Evolutionary conservation across 768 basidiomycete species (phyloP).

Genomic region (Boletus sp.): DNA sequence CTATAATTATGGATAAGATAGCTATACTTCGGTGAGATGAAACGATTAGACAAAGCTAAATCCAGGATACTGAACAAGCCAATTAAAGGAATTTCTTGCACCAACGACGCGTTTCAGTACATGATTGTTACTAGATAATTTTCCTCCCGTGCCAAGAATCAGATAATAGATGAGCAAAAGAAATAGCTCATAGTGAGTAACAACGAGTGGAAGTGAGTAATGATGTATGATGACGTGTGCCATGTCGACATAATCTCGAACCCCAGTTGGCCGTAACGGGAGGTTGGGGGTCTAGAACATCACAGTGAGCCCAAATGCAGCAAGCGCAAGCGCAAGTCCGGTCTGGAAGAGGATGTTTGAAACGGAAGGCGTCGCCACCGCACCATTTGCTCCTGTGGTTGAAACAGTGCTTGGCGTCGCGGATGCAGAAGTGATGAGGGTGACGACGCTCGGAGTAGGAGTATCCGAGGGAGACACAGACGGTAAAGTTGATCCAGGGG

Average conservation of each 20-base stretch:
- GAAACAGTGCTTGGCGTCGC: not conserved
- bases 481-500: not conserved
- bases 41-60: too few species aligned
- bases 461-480: not conserved
- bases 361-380: not conserved
- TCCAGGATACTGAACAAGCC: too few species aligned
- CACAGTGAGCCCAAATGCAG: constrained; percentile 17
- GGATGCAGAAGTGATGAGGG: not conserved
- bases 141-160: too few species aligned
- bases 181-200: not conserved
- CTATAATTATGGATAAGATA: too few species aligned
- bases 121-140: too few species aligned
- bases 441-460: not conserved
- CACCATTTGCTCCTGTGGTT: constrained; percentile 8
- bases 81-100: too few species aligned
- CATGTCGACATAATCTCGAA: not conserved
- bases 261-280: too few species aligned
- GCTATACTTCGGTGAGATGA: too few species aligned
- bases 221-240: not conserved
- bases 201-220: not conserved
- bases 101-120: too few species aligned
- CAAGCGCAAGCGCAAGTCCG: constrained; percentile 17
- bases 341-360: constrained; percentile 14
- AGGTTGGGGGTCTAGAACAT: constrained; percentile 13
- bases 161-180: too few species aligned